Percentiles rank a stretch among this genome's conserved stretches.
phyloP scores from a whole-genome alignment of 2,329 filamentous ascomycete genomes.

The Alternaria brassicae region DNA sequence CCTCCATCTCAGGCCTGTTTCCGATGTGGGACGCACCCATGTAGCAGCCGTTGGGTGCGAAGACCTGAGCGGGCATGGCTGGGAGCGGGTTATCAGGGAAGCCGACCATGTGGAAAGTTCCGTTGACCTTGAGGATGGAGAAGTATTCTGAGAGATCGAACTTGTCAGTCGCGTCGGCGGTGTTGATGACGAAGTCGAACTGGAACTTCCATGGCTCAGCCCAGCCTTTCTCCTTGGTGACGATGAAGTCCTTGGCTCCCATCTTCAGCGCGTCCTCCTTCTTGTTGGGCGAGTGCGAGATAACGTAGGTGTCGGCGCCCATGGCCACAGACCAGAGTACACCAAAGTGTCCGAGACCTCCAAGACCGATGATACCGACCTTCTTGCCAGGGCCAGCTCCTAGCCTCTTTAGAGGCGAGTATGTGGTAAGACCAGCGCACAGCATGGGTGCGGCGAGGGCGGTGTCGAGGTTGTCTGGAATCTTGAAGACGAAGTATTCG shows the following conservation, averaged over 20 bases:
- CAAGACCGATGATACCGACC: slow-evolving; percentile 75
- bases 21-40: slow-evolving; percentile 61
- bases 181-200: slow-evolving; percentile 80
- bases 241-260: slow-evolving; percentile 67
- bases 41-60: slow-evolving; percentile 73
- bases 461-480: slow-evolving; percentile 72
- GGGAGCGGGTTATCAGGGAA: slow-evolving; percentile 79
- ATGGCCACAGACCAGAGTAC: slow-evolving; percentile 60
- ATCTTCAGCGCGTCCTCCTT: slow-evolving; percentile 66
- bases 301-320: slow-evolving; percentile 67
- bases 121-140: slow-evolving; percentile 80
- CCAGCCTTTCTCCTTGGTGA: slow-evolving; percentile 66
- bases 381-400: slow-evolving; percentile 80
- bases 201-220: slow-evolving; percentile 62
- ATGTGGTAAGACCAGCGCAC: slow-evolving; percentile 83
- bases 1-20: slow-evolving; percentile 59
- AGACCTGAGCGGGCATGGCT: slow-evolving; percentile 73
- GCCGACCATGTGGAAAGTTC: slow-evolving; percentile 79
- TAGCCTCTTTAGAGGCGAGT: slow-evolving; percentile 77
- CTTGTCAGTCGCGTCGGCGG: slow-evolving; percentile 71
- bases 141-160: slow-evolving; percentile 78
- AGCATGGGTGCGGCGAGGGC: slow-evolving; percentile 77
- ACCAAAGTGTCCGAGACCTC: slow-evolving; percentile 60
- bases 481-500: slow-evolving; percentile 77
- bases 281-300: slow-evolving; percentile 67